These are phyloP conservation scores for Penicillium sp. DNA, from an alignment of 2,329 filamentous ascomycete species.

Conservation along the genomic window DNA sequence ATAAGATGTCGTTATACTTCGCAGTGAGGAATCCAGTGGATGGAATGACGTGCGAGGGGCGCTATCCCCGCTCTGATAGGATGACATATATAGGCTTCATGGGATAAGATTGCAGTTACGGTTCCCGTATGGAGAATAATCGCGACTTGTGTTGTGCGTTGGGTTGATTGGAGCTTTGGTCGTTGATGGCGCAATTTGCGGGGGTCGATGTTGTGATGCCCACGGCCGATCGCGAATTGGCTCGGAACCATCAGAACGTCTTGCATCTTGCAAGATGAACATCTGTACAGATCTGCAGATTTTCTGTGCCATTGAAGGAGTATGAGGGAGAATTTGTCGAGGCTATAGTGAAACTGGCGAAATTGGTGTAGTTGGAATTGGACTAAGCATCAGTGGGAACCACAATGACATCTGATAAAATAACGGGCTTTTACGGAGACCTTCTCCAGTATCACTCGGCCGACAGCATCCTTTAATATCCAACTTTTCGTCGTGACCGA, in stretches of 20 bases:
- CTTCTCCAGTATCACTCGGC: conserved; percentile 10
- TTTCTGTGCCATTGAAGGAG: neutral
- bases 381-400: neutral
- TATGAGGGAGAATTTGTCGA: neutral
- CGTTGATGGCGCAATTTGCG: conserved; percentile 30
- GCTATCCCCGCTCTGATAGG: conserved; percentile 15
- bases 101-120: neutral
- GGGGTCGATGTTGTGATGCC: conserved; percentile 25
- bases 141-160: neutral
- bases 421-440: neutral
- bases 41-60: conserved; percentile 28
- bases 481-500: neutral
- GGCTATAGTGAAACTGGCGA: neutral
- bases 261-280: neutral
- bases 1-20: conserved; percentile 6
- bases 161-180: conserved; percentile 13
- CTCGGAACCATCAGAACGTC: neutral
- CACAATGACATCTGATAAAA: neutral
- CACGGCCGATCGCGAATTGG: conserved; percentile 7
- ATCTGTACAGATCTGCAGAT: neutral
- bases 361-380: neutral
- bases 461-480: conserved; percentile 4
- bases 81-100: neutral
- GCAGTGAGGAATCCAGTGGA: conserved; percentile 25
- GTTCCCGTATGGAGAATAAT: neutral